phyloP scores from a whole-genome alignment of 2,329 filamentous ascomycete genomes.

The Zymoseptoria pseudotritici region DNA sequence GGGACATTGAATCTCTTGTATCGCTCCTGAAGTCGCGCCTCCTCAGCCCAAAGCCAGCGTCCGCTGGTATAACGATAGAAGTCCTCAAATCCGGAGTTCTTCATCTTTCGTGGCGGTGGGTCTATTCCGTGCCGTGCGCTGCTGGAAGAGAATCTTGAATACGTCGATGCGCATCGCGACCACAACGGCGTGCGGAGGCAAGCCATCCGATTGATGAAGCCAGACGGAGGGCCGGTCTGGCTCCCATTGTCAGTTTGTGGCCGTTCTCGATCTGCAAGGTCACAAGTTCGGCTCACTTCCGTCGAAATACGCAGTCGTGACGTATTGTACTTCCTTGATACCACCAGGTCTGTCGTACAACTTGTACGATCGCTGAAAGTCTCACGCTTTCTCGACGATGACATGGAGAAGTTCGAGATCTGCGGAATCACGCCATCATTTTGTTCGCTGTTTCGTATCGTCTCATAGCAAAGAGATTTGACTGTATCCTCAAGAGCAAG shows the following conservation, averaged over 20 bases:
- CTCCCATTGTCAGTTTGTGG: too few species aligned
- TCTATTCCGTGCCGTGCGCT: background rate
- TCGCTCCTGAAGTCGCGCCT: conserved; percentile 3
- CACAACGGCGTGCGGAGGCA: background rate
- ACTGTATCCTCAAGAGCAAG: background rate
- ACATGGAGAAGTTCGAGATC: too few species aligned
- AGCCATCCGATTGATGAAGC: background rate
- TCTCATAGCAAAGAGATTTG: too few species aligned
- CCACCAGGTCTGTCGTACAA: too few species aligned
- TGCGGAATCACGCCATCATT: too few species aligned
- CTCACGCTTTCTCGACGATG: too few species aligned
- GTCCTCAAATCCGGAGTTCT: background rate
- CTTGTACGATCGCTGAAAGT: too few species aligned
- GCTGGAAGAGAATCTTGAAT: background rate
- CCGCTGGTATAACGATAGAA: conserved; percentile 7
- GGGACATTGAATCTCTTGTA: conserved; percentile 8
- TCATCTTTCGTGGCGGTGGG: background rate
- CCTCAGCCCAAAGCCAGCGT: conserved; percentile 8
- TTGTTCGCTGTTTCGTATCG: too few species aligned
- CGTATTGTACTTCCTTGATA: too few species aligned
- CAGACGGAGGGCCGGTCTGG: background rate
- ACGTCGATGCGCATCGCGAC: background rate
- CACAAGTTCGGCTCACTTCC: too few species aligned
- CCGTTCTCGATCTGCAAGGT: too few species aligned
- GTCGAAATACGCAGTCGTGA: too few species aligned